Percentiles rank a stretch among this genome's conserved stretches.
Evolutionary conservation across 2,329 filamentous ascomycete genomes (phyloP).

Genomic region (Monascus ruber): DNA sequence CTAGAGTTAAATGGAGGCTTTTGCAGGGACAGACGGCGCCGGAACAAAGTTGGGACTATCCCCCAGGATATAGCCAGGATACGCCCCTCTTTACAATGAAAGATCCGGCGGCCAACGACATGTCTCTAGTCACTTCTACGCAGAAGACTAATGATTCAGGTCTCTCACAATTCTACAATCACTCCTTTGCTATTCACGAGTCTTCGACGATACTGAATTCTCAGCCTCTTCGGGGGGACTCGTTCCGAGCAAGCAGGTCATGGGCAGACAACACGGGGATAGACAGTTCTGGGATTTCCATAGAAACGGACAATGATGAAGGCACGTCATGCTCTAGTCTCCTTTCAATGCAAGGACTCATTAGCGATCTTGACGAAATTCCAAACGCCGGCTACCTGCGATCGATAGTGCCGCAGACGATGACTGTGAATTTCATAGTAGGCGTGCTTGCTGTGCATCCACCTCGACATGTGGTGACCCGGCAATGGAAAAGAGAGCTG

Average conservation of each 20-base stretch:
- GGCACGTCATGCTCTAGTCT: slow-evolving; percentile 1
- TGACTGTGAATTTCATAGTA: slow-evolving; percentile 71
- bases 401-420: slow-evolving; percentile 63
- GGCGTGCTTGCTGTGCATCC: slow-evolving; percentile 63
- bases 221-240: slow-evolving; percentile 8
- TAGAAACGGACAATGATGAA: slow-evolving; percentile 7
- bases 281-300: slow-evolving; percentile 4
- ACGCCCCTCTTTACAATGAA: slow-evolving; percentile 20
- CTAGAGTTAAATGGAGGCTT: slow-evolving; percentile 18
- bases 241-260: slow-evolving; percentile 15
- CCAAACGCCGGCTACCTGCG: slow-evolving; percentile 56
- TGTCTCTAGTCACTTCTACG: slow-evolving; percentile 1
- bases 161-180: slow-evolving; percentile 60
- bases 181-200: slow-evolving; percentile 63
- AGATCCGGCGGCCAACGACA: slow-evolving; percentile 13
- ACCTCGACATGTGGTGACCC: slow-evolving; percentile 55
- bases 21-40: slow-evolving; percentile 9
- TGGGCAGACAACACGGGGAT: slow-evolving; percentile 8
- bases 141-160: slow-evolving; percentile 19
- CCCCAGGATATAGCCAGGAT: slow-evolving; percentile 1
- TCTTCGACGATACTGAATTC: slow-evolving; percentile 27
- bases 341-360: slow-evolving; percentile 30
- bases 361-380: slow-evolving; percentile 58
- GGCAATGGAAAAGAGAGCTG: slow-evolving; percentile 40
- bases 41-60: not conserved